Evolutionary conservation across 768 basidiomycete species (phyloP).

Genomic region (Russula griseocarnosa): DNA sequence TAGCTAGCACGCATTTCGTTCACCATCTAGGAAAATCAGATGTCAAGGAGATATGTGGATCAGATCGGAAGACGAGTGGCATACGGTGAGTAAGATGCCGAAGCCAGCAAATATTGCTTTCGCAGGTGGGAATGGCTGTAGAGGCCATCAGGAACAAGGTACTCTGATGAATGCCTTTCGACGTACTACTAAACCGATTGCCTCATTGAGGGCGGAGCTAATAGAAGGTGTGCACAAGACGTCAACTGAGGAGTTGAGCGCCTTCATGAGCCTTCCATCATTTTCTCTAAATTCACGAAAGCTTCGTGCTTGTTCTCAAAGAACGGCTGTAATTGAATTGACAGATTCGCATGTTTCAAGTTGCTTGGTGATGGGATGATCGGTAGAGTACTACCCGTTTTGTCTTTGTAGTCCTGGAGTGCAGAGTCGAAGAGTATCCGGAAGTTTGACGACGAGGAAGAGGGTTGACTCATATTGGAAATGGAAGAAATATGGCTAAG

Average conservation of each 20-base stretch:
- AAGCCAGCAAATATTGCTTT: not conserved
- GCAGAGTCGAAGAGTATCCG: not conserved
- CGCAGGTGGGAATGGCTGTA: not conserved
- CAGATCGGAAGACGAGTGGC: not conserved
- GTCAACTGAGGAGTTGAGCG: not conserved
- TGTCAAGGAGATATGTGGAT: not conserved
- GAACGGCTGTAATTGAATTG: not conserved
- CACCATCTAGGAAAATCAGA: not conserved
- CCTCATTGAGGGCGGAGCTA: not conserved
- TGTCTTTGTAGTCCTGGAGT: not conserved
- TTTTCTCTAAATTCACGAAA: not conserved
- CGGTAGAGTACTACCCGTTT: not conserved
- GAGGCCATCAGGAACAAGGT: not conserved
- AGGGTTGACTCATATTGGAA: not conserved
- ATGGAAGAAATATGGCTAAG: not conserved
- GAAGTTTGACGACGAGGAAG: not conserved
- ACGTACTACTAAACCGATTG: slow-evolving; percentile 3
- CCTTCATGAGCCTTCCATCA: not conserved
- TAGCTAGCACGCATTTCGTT: not conserved
- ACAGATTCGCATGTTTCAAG: not conserved
- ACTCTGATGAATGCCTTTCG: not conserved
- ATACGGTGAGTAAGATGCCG: not conserved
- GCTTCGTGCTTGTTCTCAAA: not conserved
- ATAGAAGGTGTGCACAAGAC: not conserved
- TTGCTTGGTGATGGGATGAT: not conserved